Base-by-base conservation (phyloP, 2,329 filamentous ascomycete genomes). In the Penicillium sp. region DNA sequence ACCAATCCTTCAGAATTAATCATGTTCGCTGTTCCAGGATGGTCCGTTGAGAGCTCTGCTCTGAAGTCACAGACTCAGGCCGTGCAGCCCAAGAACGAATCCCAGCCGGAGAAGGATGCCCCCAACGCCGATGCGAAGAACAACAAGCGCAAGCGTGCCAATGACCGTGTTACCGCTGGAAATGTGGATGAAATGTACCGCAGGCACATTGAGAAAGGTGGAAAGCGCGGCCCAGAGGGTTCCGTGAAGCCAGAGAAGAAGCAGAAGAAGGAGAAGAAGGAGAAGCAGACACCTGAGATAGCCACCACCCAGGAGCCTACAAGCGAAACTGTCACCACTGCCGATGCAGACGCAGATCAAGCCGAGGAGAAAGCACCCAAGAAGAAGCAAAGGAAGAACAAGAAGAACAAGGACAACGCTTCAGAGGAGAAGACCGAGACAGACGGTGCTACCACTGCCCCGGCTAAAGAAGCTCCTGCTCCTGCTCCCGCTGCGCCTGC, bases 1-100 rank as follows among this genome's bases (percentile, higher is more conserved):
- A 23, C 41, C 35, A 21, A 43, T 33, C 29, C n/a, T 47, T n/a
- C 9, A 13, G n/a, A 19, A 45, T 27, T 50, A 56, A 66, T 35
- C 60, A 76, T 97, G 93, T 97, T 97, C 75, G 88, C 92, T 10
- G 93, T 97, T 31, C 90, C 90, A 69, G 94, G 94, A 66, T 97
- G 93, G 93, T 91, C 91, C 39, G 82, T 97, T 36, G 86, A 90
- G 55, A 83, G 88, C 61, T 84, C 86, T 64, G 79, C 79, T 52
- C 84, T 96, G 62, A 91, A 91, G 75, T 77, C 85, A 31, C 91
- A 96, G 76, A 83, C 79, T 19, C 78, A 82, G 60, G 69, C 71
- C 19, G 84, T 89, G 50, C 82, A 89, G 57, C 83, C 85, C 72
- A 77, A 86, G 25, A 89, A 93, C 73, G 81, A 81, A 19, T 73